phyloP scores from a whole-genome alignment of 305 asterid genomes.

The Fraxinus xanthoxyloides region DNA sequence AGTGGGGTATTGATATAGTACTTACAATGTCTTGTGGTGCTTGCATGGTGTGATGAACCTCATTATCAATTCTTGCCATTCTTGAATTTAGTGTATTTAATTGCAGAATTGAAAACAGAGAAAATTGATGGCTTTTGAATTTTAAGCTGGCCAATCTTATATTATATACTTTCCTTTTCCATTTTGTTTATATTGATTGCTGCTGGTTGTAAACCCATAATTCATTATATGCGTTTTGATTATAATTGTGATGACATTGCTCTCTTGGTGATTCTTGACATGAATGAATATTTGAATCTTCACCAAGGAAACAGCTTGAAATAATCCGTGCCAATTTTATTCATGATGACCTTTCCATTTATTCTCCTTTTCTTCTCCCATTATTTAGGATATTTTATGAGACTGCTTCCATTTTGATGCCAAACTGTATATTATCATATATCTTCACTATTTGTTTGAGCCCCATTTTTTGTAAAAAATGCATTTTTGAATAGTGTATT shows the following conservation, averaged over 20 bases:
- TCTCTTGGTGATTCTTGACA: not conserved
- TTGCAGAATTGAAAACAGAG: not conserved
- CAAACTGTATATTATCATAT: not conserved
- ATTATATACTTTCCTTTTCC: not conserved
- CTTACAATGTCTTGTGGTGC: not conserved
- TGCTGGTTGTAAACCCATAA: not conserved
- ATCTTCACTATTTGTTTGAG: not conserved
- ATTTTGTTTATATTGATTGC: not conserved
- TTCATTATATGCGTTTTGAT: not conserved
- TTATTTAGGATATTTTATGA: constrained; percentile 4
- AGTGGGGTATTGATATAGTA: not conserved
- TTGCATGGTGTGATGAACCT: not conserved
- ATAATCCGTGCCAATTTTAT: not conserved
- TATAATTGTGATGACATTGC: not conserved
- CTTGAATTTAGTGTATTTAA: not conserved
- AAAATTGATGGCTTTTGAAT: not conserved
- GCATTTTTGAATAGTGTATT: too few species aligned
- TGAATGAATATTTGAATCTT: not conserved
- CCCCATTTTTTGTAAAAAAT: too few species aligned
- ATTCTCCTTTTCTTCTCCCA: not conserved
- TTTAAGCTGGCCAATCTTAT: not conserved
- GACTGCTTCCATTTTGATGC: not conserved
- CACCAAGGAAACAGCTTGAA: not conserved
- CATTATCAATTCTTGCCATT: not conserved
- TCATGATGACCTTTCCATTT: not conserved